Evolutionary conservation across 768 basidiomycete genomes (phyloP), one percentile per base, ranked within the genome.

Genomic region (Kwoniella europaea): DNA sequence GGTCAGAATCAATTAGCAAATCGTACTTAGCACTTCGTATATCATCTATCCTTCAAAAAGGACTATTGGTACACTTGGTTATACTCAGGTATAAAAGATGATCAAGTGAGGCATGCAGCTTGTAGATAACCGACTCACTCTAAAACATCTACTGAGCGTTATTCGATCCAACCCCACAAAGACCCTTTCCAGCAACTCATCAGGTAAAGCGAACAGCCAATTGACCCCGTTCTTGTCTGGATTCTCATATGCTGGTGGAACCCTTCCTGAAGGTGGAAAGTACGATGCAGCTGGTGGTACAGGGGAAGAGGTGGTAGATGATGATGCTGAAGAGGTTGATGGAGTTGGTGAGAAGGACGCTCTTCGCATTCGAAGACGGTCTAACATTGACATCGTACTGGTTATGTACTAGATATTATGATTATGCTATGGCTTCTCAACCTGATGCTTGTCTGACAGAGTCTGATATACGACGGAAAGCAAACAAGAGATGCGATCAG

Each of bases 131-230:
- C 10, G 43, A 66, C 78, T 57, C 43, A 79, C 78, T 43, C 76
- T 42, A 55, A 62, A 69, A 65, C 75, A 76, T 54, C 74, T 59
- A 12, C 72, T 74, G 27, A 78, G 54, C n/a, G 73, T 69, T 2
- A 68, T 67, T 43, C 76, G 42, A 55, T 80, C 77, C 53, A 81
- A 43, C 27, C 44, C 42, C 12, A 59, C 69, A 58, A 81, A 79
- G 0, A 81, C 72, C 63, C 69, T 74, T 22, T 71, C 73, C 1
- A 81, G 68, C 10, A 77, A 43, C 66, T 79, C 77, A 29, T 77
- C 76, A 10, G 79, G 79, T 41, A 79, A 43, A 2, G 67, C 63
- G 24, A 78, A 56, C 3, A 80, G 41, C 52, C 63, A 64, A 55
- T 70, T 75, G 12, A 52, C 62, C 1, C 79, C 79, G 29, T 71